Evolutionary conservation across 139 green algal species (phyloP).

Genomic region (Volvox reticuliferus): DNA sequence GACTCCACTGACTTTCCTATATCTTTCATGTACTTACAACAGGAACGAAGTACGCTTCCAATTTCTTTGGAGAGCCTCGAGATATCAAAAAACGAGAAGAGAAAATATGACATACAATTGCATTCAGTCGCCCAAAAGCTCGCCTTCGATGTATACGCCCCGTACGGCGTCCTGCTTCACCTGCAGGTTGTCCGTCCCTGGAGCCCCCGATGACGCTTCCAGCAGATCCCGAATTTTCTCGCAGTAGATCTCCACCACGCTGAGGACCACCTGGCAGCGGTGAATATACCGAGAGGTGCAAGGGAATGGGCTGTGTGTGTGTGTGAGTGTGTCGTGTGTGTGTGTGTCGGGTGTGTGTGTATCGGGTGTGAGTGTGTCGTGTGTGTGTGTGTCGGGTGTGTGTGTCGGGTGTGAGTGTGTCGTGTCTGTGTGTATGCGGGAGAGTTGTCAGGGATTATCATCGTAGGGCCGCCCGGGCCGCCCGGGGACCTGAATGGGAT

Average conservation of each 20-base stretch:
- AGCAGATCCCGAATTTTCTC: slow-evolving; percentile 86
- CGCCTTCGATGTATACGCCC: slow-evolving; percentile 68
- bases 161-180: slow-evolving; percentile 66
- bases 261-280: slow-evolving; percentile 67
- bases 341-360: too few relatives aligned
- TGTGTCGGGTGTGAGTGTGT: too few relatives aligned
- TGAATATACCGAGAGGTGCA: too few relatives aligned
- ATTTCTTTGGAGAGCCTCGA: too few relatives aligned
- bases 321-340: background rate
- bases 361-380: background rate
- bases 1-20: too few relatives aligned
- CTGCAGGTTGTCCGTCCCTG: slow-evolving; percentile 70
- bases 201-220: slow-evolving; percentile 8
- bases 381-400: too few relatives aligned
- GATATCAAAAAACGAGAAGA: too few relatives aligned
- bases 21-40: too few relatives aligned
- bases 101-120: too few relatives aligned
- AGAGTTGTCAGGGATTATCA: background rate
- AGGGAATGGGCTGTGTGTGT: too few relatives aligned
- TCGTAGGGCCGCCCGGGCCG: slow-evolving; percentile 54
- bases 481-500: background rate
- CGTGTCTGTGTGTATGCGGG: background rate
- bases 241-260: slow-evolving; percentile 87
- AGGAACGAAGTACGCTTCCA: too few relatives aligned
- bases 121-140: background rate